Evolutionary conservation across 75 land plant genomes (phyloP).

Genomic region (Cryptomeria japonica): DNA sequence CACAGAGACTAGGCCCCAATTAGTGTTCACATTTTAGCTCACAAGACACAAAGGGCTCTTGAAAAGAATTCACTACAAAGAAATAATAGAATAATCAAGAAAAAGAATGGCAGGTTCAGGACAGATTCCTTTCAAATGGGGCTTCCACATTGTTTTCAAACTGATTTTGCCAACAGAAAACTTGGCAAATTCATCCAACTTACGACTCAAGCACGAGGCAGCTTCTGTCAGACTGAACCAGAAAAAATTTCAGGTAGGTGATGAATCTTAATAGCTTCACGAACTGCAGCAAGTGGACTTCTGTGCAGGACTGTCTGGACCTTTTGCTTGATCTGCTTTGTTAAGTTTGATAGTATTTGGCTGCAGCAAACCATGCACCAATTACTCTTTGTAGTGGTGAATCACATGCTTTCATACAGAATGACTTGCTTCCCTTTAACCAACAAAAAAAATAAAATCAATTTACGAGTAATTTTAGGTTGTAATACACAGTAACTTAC

Average conservation of each 20-base stretch:
- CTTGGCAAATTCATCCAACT: not conserved
- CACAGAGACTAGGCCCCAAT: not conserved
- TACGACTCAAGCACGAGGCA: not conserved
- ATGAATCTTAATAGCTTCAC: conserved; percentile 9
- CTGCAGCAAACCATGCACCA: conserved; percentile 20
- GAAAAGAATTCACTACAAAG: conserved; percentile 5
- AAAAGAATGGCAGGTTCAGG: not conserved
- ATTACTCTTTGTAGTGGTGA: not conserved
- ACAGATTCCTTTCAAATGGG: not conserved
- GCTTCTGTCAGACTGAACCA: not conserved
- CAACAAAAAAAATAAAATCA: not conserved
- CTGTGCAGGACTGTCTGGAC: conserved; percentile 23
- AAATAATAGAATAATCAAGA: not conserved
- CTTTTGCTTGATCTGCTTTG: conserved; percentile 28
- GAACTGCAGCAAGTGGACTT: conserved; percentile 54
- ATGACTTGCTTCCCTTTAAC: not conserved
- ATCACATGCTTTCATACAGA: not conserved
- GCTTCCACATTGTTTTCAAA: not conserved
- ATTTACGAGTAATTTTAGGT: not conserved
- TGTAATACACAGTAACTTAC: conserved; percentile 19
- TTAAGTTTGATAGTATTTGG: conserved; percentile 38
- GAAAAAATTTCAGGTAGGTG: not conserved
- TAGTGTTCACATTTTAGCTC: not conserved
- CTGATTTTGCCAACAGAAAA: not conserved
- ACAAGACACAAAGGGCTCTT: not conserved